These are phyloP conservation scores for Chytriomyces sp. DNA, from an alignment of 192 early-diverging fungal genomes.

Conservation along the genomic window DNA sequence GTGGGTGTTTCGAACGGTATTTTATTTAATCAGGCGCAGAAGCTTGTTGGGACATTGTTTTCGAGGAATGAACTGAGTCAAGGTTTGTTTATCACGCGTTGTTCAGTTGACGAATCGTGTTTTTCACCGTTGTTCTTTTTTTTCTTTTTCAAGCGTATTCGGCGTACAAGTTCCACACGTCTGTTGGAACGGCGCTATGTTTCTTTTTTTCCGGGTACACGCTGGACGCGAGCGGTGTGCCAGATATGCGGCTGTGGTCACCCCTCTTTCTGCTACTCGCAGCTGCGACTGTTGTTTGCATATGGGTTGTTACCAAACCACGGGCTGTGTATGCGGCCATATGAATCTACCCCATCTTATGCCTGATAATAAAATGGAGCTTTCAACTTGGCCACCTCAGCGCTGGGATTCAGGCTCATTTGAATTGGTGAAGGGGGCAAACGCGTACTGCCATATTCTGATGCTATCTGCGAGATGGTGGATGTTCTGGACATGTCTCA, in stretches of 20 bases:
- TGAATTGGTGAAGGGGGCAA: too few species aligned
- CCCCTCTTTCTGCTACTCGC: slow-evolving; percentile 2
- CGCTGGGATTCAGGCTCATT: too few species aligned
- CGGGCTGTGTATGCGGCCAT: background rate
- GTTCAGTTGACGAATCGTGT: too few species aligned
- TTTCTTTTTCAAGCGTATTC: background rate
- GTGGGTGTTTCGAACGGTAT: slow-evolving; percentile 8
- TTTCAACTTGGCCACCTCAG: too few species aligned
- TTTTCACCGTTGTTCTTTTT: too few species aligned
- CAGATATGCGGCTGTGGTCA: slow-evolving; percentile 22
- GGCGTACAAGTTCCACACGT: slow-evolving; percentile 29
- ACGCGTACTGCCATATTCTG: too few species aligned
- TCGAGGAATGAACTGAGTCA: background rate
- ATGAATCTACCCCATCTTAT: background rate
- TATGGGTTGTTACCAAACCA: background rate
- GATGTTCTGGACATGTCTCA: too few species aligned
- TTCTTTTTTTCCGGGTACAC: slow-evolving; percentile 16
- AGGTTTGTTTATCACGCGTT: background rate
- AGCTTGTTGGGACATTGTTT: slow-evolving; percentile 18
- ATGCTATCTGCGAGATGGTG: too few species aligned
- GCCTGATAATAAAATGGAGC: too few species aligned
- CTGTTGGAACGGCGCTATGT: slow-evolving; percentile 6
- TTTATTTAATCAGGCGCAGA: slow-evolving; percentile 14
- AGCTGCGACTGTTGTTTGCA: slow-evolving; percentile 6
- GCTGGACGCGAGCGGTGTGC: background rate